Evolutionary conservation across 495 filamentous ascomycete genomes (phyloP), one percentile per base, ranked within the genome.

Genomic region (Ascodesmis nigricans): DNA sequence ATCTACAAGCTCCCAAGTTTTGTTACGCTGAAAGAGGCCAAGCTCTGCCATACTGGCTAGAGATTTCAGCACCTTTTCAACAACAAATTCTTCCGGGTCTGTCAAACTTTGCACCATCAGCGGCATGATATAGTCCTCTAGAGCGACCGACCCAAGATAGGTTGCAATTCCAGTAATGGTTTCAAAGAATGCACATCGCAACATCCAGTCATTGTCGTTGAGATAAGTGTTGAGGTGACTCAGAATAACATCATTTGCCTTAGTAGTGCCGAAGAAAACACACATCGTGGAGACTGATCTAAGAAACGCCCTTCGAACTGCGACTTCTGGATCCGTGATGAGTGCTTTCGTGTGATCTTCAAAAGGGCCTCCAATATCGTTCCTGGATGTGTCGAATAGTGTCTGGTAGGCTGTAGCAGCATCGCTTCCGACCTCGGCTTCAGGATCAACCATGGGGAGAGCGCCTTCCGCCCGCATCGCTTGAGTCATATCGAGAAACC

Each of bases 161-260:
- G 78, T 69, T 9, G 82, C 78, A 35, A 99, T 87, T 6, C 83
- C 83, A 13, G 93, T 77, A 13, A 95, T 83, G 0, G 83, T 78
- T 41, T 91, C 79, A 43, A 99, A 91, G 50, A 95, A 95, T 13
- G 90, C 81, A 48, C 79, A 91, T 52, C 91, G 91, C 15, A 99
- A 58, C 52, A 79, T 78, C 90, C 90, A 99, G 49, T 95, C 83
- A 35, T 71, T 67, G 46, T 93, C 90, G 44, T 99, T 99, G 5
- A 99, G 62, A 44, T 99, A 99, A 0, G 90, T 99, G 49, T 95
- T 99, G 15, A 99, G 58, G 52, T 99, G 87, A 23, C 80, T 90
- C 3, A 95, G 57, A 23, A 99, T 74, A 10, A 95, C 78, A 47
- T 99, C 90, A 48, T 82, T 95, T 2, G 87, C 73, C 48, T 79